A percentile compares a stretch with the other conserved stretches of the same genome.
Evolutionary conservation across 2,329 filamentous ascomycete species (phyloP).

Genomic region (Ilyonectria robusta): DNA sequence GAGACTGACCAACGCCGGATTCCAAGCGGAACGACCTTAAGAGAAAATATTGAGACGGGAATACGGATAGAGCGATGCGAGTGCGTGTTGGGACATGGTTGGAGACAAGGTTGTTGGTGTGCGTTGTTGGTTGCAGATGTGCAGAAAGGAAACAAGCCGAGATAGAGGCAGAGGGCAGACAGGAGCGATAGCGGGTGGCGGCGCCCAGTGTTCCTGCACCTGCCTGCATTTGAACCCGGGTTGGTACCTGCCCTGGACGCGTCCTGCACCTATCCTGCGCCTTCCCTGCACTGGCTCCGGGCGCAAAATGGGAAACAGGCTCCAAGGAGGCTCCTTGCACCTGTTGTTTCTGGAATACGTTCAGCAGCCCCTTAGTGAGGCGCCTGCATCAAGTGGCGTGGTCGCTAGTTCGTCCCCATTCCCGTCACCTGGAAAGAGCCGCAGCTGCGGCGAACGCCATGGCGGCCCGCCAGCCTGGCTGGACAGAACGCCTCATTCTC

Average conservation of each 20-base stretch:
- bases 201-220: constrained; percentile 34
- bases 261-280: constrained; percentile 18
- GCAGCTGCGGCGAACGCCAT: constrained; percentile 25
- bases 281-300: background rate
- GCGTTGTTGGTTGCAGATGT: constrained; percentile 2
- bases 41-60: background rate
- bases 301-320: background rate
- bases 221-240: background rate
- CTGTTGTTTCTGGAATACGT: constrained; percentile 37
- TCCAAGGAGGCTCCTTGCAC: constrained; percentile 24
- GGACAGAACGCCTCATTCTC: background rate
- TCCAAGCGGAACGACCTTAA: background rate
- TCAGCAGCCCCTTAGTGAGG: background rate
- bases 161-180: background rate
- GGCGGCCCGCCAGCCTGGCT: constrained; percentile 2
- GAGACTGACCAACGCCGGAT: background rate
- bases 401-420: constrained; percentile 32
- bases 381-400: constrained; percentile 26
- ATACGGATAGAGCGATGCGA: background rate
- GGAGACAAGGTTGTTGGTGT: constrained; percentile 3
- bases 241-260: background rate
- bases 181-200: constrained; percentile 29
- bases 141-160: constrained; percentile 4
- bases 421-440: constrained; percentile 23
- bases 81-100: background rate